Evolutionary conservation across 1,284 basidiomycete genomes (phyloP).

Genomic region (Mycena citricolor): DNA sequence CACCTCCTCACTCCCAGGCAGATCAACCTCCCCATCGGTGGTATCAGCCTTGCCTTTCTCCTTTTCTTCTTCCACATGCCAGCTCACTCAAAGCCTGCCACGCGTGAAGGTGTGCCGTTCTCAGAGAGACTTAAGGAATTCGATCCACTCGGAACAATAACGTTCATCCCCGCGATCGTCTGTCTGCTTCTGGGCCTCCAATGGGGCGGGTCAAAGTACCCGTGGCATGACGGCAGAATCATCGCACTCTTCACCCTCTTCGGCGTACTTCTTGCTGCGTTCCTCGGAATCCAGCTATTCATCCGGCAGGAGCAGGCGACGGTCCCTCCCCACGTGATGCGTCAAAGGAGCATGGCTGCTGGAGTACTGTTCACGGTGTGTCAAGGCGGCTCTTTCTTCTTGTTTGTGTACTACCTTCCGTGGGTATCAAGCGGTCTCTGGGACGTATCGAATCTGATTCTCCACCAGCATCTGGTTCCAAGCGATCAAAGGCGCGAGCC

Average conservation of each 20-base stretch:
- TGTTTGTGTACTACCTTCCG: slow-evolving; percentile 29
- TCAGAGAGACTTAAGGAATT: slow-evolving; percentile 30
- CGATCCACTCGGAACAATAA: slow-evolving; percentile 39
- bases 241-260: slow-evolving; percentile 37
- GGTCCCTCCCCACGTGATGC: slow-evolving; percentile 27
- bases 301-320: slow-evolving; percentile 31
- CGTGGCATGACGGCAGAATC: slow-evolving; percentile 32
- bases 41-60: slow-evolving; percentile 20
- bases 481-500: slow-evolving; percentile 36
- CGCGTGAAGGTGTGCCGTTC: slow-evolving; percentile 16
- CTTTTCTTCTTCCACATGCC: slow-evolving; percentile 20
- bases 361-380: slow-evolving; percentile 36
- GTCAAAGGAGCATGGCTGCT: slow-evolving; percentile 33
- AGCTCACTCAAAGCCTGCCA: not conserved
- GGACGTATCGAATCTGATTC: not conserved
- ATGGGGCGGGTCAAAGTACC: slow-evolving; percentile 40
- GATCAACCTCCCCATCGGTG: slow-evolving; percentile 22
- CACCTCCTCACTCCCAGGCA: not conserved
- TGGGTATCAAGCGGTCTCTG: not conserved
- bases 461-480: slow-evolving; percentile 41
- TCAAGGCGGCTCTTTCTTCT: slow-evolving; percentile 34
- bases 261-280: slow-evolving; percentile 34
- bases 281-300: slow-evolving; percentile 37
- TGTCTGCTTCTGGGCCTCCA: slow-evolving; percentile 41
- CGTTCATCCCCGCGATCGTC: slow-evolving; percentile 37